A percentile compares a stretch with the other conserved stretches of the same genome.
Evolutionary conservation across 257 asterid genomes (phyloP).

Genomic region (Craterostigma plantagineum): DNA sequence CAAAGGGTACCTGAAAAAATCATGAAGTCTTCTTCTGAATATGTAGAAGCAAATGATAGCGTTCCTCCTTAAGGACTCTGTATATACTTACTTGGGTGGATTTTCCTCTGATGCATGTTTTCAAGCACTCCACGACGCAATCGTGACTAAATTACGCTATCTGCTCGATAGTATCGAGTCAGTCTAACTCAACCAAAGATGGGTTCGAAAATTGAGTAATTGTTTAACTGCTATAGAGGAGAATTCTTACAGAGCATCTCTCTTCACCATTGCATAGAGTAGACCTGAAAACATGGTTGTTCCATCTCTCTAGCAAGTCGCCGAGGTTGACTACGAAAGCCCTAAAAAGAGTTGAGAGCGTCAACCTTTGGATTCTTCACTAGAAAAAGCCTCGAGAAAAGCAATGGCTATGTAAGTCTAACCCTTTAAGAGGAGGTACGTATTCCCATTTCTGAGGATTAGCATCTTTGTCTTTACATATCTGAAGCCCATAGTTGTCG

Average conservation of each 20-base stretch:
- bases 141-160: slow-evolving; percentile 64
- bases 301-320: slow-evolving; percentile 88
- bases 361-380: too few species aligned
- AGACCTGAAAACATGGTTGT: slow-evolving; percentile 71
- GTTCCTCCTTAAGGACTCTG: too few species aligned
- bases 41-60: too few species aligned
- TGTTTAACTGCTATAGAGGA: too few species aligned
- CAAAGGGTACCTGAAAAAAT: slow-evolving; percentile 41
- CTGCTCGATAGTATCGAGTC: slow-evolving; percentile 18
- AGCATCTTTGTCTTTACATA: slow-evolving; percentile 71
- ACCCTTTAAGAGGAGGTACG: slow-evolving; percentile 77
- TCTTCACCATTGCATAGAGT: slow-evolving; percentile 64
- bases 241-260: slow-evolving; percentile 65
- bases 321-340: slow-evolving; percentile 80
- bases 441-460: slow-evolving; percentile 77
- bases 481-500: slow-evolving; percentile 72
- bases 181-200: neutral
- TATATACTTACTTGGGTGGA: slow-evolving; percentile 58
- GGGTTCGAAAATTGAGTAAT: too few species aligned
- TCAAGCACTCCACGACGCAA: slow-evolving; percentile 64
- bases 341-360: too few species aligned
- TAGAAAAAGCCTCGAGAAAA: neutral
- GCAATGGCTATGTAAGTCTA: slow-evolving; percentile 11
- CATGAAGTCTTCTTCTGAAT: slow-evolving; percentile 1
- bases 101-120: slow-evolving; percentile 51